Evolutionary conservation across 768 basidiomycete genomes (phyloP), one percentile per base, ranked within the genome.

Genomic region (Leccinum barrowsii): DNA sequence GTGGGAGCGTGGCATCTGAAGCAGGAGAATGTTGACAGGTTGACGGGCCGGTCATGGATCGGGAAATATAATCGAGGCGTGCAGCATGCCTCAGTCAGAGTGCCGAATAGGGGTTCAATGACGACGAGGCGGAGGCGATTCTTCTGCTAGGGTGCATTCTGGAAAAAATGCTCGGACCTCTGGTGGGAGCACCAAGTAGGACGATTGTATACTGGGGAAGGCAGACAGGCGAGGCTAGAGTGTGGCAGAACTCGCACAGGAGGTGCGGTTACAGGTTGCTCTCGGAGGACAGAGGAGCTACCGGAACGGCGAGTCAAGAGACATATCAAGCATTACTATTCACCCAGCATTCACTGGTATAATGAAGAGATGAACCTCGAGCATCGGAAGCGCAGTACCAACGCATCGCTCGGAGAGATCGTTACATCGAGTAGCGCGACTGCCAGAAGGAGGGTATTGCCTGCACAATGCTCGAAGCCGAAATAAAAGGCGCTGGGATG

Each of bases 221-320:
- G n/a, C 46, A 4, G 40, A 47, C 42, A 26, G 32, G 56, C 26
- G 37, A 56, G 24, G 34, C 19, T 37, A 17, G 37, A 48, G 26
- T 22, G 30, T 40, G 35, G 42, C 28, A 52, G 50, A 58, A 44
- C 50, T 19, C 28, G 48, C 37, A 62, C 42, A 44, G 57, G 47
- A 44, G 52, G 48, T n/a, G 49, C 8, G 19, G 54, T 28, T n/a
- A n/a, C 17, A n/a, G 4, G 17, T 2, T n/a, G n/a, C 40, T n/a
- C 40, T 15, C 35, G 15, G 17, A n/a, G 17, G 37, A 40, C 10
- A 10, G n/a, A 11, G 10, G 42, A 19, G 40, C n/a, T n/a, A n/a
- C 40, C 17, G 4, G n/a, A 40, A 40, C 8, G 40, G 8, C 40
- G 40, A 40, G 40, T n/a, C 40, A n/a, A 40, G n/a, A n/a, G 4